These are phyloP conservation scores for Metschnikowia orientalis DNA, from an alignment of 805 yeast species.

Conservation along the genomic window DNA sequence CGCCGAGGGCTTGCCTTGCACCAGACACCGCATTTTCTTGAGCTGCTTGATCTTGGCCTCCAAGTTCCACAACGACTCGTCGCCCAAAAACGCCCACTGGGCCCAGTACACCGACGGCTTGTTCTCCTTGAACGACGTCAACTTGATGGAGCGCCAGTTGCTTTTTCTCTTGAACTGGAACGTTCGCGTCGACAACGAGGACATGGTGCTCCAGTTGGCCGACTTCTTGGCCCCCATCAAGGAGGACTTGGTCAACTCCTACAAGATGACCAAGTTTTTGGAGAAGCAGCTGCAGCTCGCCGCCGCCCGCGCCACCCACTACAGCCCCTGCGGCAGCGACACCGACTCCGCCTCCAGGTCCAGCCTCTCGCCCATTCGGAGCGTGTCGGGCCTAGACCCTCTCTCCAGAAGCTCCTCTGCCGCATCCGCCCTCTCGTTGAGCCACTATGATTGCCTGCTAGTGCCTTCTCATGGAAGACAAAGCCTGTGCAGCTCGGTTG, in stretches of 20 bases:
- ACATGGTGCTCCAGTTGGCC: slow-evolving; percentile 38
- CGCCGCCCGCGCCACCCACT: slow-evolving; percentile 6
- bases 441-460: slow-evolving; percentile 8
- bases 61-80: slow-evolving; percentile 71
- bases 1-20: slow-evolving; percentile 74
- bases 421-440: slow-evolving; percentile 15
- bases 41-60: slow-evolving; percentile 71
- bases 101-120: slow-evolving; percentile 72
- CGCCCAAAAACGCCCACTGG: slow-evolving; percentile 79
- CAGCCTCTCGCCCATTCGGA: slow-evolving; percentile 5
- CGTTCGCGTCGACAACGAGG: slow-evolving; percentile 44
- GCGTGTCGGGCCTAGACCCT: slow-evolving; percentile 4
- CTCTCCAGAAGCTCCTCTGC: slow-evolving; percentile 17
- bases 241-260: slow-evolving; percentile 30
- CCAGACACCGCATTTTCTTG: slow-evolving; percentile 71
- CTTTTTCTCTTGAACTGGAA: slow-evolving; percentile 70
- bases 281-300: slow-evolving; percentile 23
- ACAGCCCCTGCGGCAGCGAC: slow-evolving; percentile 1
- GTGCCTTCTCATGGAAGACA: slow-evolving; percentile 22
- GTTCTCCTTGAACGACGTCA: slow-evolving; percentile 63
- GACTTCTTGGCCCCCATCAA: slow-evolving; percentile 52
- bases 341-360: slow-evolving; percentile 2
- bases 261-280: slow-evolving; percentile 31
- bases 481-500: slow-evolving; percentile 19
- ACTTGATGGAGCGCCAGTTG: slow-evolving; percentile 76